Evolutionary conservation across 305 asterid species (phyloP).

Genomic region (Solanum aculeatissimum): DNA sequence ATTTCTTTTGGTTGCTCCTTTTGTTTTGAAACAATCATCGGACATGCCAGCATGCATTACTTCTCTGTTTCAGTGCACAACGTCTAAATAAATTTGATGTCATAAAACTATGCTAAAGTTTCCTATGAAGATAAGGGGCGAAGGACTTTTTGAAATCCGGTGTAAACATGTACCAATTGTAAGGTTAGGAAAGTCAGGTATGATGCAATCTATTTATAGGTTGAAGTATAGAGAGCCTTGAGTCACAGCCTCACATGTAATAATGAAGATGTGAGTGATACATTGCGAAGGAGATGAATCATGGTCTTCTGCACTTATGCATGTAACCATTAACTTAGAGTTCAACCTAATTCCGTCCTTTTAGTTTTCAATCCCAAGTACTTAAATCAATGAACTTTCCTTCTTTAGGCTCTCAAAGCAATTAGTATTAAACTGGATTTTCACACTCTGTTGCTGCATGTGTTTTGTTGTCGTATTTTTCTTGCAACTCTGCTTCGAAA

Average conservation of each 20-base stretch:
- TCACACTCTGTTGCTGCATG: neutral
- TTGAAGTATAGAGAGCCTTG: neutral
- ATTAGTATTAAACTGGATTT: neutral
- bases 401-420: neutral
- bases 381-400: neutral
- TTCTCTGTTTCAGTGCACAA: neutral
- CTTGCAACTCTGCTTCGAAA: neutral
- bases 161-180: no score
- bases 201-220: neutral
- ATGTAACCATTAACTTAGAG: neutral
- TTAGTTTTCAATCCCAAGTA: neutral
- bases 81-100: neutral
- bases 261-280: neutral
- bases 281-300: neutral
- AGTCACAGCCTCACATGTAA: neutral
- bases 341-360: neutral
- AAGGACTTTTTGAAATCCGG: no score
- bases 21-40: neutral
- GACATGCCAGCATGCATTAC: neutral
- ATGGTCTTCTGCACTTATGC: neutral
- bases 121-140: neutral
- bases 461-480: neutral
- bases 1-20: neutral
- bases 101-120: neutral
- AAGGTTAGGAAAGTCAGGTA: no score